These are phyloP conservation scores for Rhizophagus prolifer DNA, from an alignment of 192 early-diverging fungal genomes.

Conservation along the genomic window DNA sequence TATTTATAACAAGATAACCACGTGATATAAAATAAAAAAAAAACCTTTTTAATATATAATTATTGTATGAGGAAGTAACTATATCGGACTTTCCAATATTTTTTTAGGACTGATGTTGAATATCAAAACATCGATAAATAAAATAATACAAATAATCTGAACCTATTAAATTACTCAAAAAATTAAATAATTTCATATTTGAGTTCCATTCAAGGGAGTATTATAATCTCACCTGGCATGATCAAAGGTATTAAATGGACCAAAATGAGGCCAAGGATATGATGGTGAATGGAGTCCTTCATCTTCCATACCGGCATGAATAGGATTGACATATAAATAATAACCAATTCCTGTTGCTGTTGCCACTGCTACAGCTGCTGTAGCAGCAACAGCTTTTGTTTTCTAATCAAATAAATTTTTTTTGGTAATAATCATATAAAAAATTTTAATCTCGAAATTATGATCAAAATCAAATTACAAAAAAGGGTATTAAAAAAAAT, in stretches of 20 bases:
- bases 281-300: constrained; percentile 90
- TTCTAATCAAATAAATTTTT: constrained; percentile 30
- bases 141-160: no score
- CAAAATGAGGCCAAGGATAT: constrained; percentile 87
- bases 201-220: constrained; percentile 5
- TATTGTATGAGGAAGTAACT: no score
- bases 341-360: constrained; percentile 48
- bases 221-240: constrained; percentile 71
- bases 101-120: no score
- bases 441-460: no score
- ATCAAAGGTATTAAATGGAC: constrained; percentile 84
- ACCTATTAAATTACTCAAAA: no score
- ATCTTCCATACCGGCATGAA: constrained; percentile 81
- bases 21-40: not conserved
- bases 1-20: not conserved
- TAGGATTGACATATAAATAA: constrained; percentile 52
- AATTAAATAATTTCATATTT: not conserved
- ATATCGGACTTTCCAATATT: no score
- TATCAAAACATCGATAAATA: no score
- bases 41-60: not conserved
- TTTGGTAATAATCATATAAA: no score
- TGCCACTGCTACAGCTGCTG: constrained; percentile 62
- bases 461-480: not conserved
- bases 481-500: not conserved
- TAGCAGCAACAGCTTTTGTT: constrained; percentile 35